These are phyloP conservation scores for Lecanicillium sp. DNA, from an alignment of 2,329 filamentous ascomycete species.

Conservation along the genomic window DNA sequence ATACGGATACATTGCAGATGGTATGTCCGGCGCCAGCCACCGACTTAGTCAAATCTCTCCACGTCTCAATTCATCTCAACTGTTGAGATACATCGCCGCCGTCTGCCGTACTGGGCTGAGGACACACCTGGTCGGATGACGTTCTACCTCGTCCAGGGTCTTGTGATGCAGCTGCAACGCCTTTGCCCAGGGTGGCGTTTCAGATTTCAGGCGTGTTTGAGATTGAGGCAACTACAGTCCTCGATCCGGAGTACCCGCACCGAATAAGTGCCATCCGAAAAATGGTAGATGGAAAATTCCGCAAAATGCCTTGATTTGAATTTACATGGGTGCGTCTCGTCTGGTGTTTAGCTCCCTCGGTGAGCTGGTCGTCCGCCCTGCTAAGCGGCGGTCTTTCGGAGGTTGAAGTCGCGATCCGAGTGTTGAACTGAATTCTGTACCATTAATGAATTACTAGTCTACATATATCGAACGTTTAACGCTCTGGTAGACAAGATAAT, in stretches of 20 bases:
- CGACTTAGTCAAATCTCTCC: neutral
- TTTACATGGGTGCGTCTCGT: no score
- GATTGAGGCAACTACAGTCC: neutral
- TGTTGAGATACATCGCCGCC: neutral
- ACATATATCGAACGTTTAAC: no score
- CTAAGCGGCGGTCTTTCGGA: no score
- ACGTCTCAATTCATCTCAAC: neutral
- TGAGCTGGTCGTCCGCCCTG: no score
- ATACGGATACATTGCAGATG: no score
- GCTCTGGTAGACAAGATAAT: no score
- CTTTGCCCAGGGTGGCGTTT: constrained; percentile 2
- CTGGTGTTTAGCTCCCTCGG: no score
- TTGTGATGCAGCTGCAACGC: constrained; percentile 9
- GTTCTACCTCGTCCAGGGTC: neutral
- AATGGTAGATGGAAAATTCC: neutral
- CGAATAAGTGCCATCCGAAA: neutral
- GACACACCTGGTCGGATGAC: neutral
- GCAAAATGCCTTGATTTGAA: no score
- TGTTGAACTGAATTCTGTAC: no score
- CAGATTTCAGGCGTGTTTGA: constrained; percentile 7
- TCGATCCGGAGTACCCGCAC: neutral
- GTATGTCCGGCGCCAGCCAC: no score
- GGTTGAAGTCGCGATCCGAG: no score
- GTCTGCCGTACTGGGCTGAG: neutral
- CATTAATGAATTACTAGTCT: no score